phyloP scores from a whole-genome alignment of 441 rosid species.

The Adansonia madagascariensis region DNA sequence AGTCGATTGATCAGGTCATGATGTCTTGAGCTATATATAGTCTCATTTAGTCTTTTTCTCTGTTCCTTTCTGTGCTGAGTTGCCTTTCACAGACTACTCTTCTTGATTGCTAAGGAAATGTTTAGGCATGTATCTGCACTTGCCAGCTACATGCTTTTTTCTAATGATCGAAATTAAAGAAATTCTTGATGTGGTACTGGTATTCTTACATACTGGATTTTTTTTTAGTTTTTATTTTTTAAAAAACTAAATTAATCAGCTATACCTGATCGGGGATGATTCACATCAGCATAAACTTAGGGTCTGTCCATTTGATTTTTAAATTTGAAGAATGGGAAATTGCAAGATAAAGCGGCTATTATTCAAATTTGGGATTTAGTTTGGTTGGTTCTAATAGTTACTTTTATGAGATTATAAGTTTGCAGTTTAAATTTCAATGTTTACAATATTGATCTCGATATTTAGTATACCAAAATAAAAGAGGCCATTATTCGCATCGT shows the following conservation, averaged over 20 bases:
- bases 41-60: slow-evolving; percentile 25
- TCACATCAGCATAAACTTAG: too few species aligned
- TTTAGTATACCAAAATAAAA: too few species aligned
- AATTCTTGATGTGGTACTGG: not conserved
- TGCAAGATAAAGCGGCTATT: not conserved
- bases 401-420: not conserved
- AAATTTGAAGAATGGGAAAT: not conserved
- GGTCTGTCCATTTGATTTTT: not conserved
- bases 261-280: not conserved
- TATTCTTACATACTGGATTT: too few species aligned
- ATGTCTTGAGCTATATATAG: slow-evolving; percentile 39
- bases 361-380: not conserved
- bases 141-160: not conserved
- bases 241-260: not conserved
- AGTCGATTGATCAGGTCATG: slow-evolving; percentile 61
- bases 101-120: slow-evolving; percentile 4
- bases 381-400: not conserved
- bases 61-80: not conserved
- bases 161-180: not conserved
- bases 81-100: not conserved
- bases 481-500: too few species aligned
- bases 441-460: too few species aligned
- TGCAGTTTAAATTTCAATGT: not conserved
- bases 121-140: not conserved
- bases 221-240: too few species aligned